Base-by-base conservation (phyloP, 2,329 filamentous ascomycete genomes). In the Microcera coccophila region DNA sequence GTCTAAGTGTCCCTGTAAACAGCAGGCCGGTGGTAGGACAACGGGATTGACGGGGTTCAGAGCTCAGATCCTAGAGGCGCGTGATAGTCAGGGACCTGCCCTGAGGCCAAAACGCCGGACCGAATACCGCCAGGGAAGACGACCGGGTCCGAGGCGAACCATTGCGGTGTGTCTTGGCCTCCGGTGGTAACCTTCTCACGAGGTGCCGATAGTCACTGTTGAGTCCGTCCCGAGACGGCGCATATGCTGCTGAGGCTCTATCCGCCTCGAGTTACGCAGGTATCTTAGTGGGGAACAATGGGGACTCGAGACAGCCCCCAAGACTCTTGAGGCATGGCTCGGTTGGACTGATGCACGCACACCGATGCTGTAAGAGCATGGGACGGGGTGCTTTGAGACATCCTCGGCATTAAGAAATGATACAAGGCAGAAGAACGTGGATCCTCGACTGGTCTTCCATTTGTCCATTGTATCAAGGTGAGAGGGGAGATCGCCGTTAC, bases 371-470 rank as follows among this genome's bases (percentile, higher is more conserved):
- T n/a, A n/a, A 7, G 22, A 26, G 22, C 22, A 26, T 7, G 22
- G 22, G 7, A 26, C 22, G 22, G 8, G 18, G 33, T 18, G 20
- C 33, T n/a, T n/a, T 35, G 33, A 35, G 18, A 50, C 51, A 59
- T 57, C 56, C 56, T 59, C 56, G 56, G 56, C 56, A 54, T 55
- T 54, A 45, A 45, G 50, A 50, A 56, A 55, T 41, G 41, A 41
- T 47, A 42, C 55, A 47, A 44, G 38, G 16, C 33, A 40, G 50
- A 49, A 39, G 47, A 57, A 55, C 54, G 55, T 57, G 55, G 55
- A 59, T 50, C 54, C 55, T 49, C 48, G 45, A 49, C 50, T 54
- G 48, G 44, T 41, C 56, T 59, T 59, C 56, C 56, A 43, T 59
- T 59, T 57, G 56, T 50, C 56, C 56, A 59, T 59, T 48, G 42